phyloP scores from a whole-genome alignment of 371 early-diverging fungal genomes.

The Sporodiniella umbellata region DNA sequence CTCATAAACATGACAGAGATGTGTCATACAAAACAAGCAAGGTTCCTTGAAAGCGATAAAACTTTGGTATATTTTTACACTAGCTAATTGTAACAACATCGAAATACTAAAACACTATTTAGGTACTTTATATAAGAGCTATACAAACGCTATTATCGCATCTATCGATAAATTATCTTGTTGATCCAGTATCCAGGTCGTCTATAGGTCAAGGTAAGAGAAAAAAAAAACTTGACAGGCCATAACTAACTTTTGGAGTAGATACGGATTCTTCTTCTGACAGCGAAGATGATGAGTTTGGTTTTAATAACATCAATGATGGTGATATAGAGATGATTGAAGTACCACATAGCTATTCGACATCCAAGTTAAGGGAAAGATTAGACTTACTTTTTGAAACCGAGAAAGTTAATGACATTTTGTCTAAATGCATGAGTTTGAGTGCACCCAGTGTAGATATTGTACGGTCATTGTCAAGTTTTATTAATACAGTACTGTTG shows the following conservation, averaged over 20 bases:
- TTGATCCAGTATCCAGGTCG: neutral
- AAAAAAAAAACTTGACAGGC: conserved; percentile 7
- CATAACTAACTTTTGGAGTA: conserved; percentile 9
- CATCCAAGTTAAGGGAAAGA: conserved; percentile 41
- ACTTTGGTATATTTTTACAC: neutral
- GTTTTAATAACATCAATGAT: too few relatives aligned
- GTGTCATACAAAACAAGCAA: conserved; percentile 15
- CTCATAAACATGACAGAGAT: conserved; percentile 33
- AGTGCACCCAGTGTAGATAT: conserved; percentile 8
- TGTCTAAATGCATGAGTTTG: conserved; percentile 34
- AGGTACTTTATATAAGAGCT: conserved; percentile 22
- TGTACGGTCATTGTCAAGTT: conserved; percentile 31
- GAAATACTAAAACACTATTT: too few relatives aligned
- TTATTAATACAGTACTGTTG: conserved; percentile 57
- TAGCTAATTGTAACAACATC: too few relatives aligned
- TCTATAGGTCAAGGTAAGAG: conserved; percentile 4
- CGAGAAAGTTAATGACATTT: conserved; percentile 41
- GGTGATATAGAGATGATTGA: conserved; percentile 35
- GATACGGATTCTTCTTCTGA: conserved; percentile 8
- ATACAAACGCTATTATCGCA: conserved; percentile 20
- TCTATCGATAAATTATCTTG: conserved; percentile 18
- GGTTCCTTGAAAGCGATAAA: conserved; percentile 8
- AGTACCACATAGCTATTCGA: conserved; percentile 2
- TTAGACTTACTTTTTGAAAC: conserved; percentile 46
- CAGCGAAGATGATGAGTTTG: conserved; percentile 13